phyloP scores from a whole-genome alignment of 768 basidiomycete genomes.

The Serendipita sp. region DNA sequence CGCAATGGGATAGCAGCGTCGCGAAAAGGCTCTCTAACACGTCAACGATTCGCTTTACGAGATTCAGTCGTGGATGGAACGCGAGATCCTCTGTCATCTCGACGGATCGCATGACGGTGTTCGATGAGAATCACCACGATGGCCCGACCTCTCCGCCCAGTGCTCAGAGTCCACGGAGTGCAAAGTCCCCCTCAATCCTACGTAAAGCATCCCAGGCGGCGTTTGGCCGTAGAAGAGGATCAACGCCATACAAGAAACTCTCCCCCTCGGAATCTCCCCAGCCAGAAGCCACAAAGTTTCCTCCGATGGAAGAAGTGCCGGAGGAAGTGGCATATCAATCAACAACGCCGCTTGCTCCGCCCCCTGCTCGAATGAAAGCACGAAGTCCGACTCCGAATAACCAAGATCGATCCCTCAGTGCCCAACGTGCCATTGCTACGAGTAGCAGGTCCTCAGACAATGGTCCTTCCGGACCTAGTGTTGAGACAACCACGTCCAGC shows the following conservation, averaged over 20 bases:
- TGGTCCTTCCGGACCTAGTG: not conserved
- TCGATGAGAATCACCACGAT: not conserved
- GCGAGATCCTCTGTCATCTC: not conserved
- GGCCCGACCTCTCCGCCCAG: not conserved
- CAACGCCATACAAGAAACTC: not conserved
- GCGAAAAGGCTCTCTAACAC: not conserved
- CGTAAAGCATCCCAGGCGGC: not conserved
- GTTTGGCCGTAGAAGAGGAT: not conserved
- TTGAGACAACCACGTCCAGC: not conserved
- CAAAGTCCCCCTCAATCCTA: not conserved
- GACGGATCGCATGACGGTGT: not conserved
- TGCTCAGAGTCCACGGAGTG: not conserved
- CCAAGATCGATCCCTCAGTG: not conserved
- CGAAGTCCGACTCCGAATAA: not conserved
- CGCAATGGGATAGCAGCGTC: not conserved
- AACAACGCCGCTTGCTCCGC: not conserved
- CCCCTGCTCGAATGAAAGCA: not conserved
- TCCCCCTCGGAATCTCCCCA: not conserved
- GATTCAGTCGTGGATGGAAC: not conserved
- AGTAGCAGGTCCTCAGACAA: not conserved
- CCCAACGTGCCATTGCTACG: not conserved
- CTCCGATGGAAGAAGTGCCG: not conserved
- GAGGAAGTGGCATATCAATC: not conserved
- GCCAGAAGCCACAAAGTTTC: not conserved
- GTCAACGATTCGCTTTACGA: not conserved